Evolutionary conservation across 78 protist species (phyloP).

Genomic region (Pelomyxa schiedti): DNA sequence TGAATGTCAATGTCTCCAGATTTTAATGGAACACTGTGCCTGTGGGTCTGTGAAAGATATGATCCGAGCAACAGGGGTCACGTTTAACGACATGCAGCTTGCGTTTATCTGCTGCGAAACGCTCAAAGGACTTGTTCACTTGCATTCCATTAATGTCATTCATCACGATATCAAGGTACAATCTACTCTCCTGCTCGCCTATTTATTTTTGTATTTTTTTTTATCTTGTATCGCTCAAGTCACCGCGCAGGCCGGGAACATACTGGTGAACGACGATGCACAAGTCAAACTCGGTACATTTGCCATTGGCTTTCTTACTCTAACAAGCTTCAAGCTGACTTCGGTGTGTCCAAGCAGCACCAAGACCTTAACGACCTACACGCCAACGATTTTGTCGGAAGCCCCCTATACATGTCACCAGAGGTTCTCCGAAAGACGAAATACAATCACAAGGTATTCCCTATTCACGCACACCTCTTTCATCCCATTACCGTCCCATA

Average conservation of each 20-base stretch:
- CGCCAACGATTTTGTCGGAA: slow-evolving; percentile 34
- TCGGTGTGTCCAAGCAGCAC: slow-evolving; percentile 45
- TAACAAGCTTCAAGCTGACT: slow-evolving; percentile 38
- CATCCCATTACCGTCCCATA: background rate
- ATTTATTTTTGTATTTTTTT: too few relatives aligned
- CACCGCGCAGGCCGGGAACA: slow-evolving; percentile 68
- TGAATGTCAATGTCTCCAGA: slow-evolving; percentile 12
- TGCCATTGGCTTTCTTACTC: background rate
- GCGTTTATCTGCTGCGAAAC: slow-evolving; percentile 16
- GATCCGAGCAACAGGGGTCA: slow-evolving; percentile 29
- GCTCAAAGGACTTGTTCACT: slow-evolving; percentile 54
- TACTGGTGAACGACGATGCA: slow-evolving; percentile 32
- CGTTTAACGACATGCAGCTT: slow-evolving; percentile 42
- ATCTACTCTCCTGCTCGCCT: too few relatives aligned
- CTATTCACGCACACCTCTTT: background rate
- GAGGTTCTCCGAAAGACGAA: slow-evolving; percentile 38
- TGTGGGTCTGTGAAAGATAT: slow-evolving; percentile 59
- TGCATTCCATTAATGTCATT: slow-evolving; percentile 52
- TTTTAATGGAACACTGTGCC: slow-evolving; percentile 71
- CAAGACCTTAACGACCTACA: slow-evolving; percentile 23
- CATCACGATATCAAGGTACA: slow-evolving; percentile 77
- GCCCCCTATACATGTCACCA: slow-evolving; percentile 58
- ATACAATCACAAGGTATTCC: slow-evolving; percentile 21
- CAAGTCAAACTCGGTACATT: slow-evolving; percentile 5
- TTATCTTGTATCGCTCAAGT: too few relatives aligned